These are phyloP conservation scores for Colletotrichum salicis DNA, from an alignment of 2,329 filamentous ascomycete species.

Conservation along the genomic window DNA sequence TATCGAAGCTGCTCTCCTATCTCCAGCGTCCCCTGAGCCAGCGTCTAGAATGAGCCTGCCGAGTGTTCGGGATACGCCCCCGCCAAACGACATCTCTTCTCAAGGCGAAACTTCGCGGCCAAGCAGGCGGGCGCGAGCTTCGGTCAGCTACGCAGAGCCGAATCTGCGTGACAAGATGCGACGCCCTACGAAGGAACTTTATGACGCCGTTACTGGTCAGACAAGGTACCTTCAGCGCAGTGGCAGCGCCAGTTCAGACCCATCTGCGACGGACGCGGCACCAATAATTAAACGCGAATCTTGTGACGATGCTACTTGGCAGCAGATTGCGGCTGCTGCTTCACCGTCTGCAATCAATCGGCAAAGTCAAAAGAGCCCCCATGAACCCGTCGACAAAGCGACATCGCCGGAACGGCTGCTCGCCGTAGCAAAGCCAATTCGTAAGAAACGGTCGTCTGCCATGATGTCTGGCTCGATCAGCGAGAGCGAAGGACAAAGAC, in stretches of 20 bases:
- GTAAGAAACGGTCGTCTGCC: constrained; percentile 54
- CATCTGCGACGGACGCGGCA: constrained; percentile 48
- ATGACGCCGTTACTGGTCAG: constrained; percentile 78
- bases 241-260: constrained; percentile 48
- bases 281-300: constrained; percentile 48
- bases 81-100: constrained; percentile 66
- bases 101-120: constrained; percentile 69
- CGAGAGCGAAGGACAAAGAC: constrained; percentile 22
- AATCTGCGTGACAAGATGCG: constrained; percentile 87
- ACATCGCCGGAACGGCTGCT: constrained; percentile 43
- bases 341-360: background rate
- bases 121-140: constrained; percentile 72
- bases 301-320: constrained; percentile 44
- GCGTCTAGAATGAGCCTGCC: constrained; percentile 45
- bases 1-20: constrained; percentile 53
- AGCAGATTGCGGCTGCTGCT: constrained; percentile 40
- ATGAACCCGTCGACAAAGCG: constrained; percentile 56
- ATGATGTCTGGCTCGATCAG: constrained; percentile 34
- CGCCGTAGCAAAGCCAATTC: constrained; percentile 49
- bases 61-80: constrained; percentile 67
- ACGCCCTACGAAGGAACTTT: constrained; percentile 78
- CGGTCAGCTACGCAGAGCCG: constrained; percentile 84
- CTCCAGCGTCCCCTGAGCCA: constrained; percentile 61
- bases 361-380: constrained; percentile 41
- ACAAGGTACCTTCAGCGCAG: constrained; percentile 55